Conservation (phyloP, 2,329 filamentous ascomycete genomes). For the Penicillium italicum region DNA sequence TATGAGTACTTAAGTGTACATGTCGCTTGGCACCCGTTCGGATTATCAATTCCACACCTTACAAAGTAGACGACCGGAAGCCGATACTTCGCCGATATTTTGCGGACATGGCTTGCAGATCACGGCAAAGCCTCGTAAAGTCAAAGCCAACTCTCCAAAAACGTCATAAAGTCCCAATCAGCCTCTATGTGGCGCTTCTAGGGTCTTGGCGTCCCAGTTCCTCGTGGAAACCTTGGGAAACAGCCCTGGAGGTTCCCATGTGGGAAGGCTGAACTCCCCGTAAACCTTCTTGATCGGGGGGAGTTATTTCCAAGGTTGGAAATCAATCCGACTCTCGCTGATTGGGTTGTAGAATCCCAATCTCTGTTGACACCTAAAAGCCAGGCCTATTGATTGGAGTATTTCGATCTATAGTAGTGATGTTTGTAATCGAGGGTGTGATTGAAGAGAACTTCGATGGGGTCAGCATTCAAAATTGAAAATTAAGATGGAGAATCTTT, state of each 20-base stretch:
- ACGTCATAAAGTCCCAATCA: not conserved
- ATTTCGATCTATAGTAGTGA: not conserved
- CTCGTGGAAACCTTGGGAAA: not conserved
- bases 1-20: not conserved
- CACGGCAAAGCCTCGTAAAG: not conserved
- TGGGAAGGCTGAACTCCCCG: not conserved
- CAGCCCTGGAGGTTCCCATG: not conserved
- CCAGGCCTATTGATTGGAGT: not conserved
- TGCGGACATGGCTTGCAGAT: not conserved
- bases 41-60: too few relatives aligned
- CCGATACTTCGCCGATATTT: too few relatives aligned
- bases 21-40: not conserved
- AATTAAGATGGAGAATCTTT: too few relatives aligned
- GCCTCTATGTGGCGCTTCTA: not conserved
- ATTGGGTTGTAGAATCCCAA: not conserved
- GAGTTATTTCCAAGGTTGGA: not conserved
- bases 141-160: not conserved
- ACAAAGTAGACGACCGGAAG: not conserved
- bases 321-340: not conserved
- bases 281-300: not conserved
- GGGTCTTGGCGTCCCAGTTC: constrained; percentile 3
- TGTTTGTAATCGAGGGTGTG: not conserved
- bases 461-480: too few relatives aligned
- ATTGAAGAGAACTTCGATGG: too few relatives aligned
- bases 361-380: not conserved